Evolutionary conservation across 2,329 filamentous ascomycete genomes (phyloP).

Genomic region (Geosmithia morbida): DNA sequence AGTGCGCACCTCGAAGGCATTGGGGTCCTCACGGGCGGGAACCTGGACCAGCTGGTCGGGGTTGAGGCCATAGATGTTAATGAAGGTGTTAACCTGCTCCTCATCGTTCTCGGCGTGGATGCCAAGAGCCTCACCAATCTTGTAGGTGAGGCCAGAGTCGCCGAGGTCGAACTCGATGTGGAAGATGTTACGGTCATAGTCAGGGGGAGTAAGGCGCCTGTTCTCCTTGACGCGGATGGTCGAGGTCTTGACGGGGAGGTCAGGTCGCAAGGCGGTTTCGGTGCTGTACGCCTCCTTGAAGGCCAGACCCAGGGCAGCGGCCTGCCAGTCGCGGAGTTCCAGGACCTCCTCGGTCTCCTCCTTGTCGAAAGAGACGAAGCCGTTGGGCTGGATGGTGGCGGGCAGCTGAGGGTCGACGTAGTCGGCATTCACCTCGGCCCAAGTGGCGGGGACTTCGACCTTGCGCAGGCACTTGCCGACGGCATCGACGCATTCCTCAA

Average conservation of each 20-base stretch:
- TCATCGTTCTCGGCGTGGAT: conserved; percentile 92
- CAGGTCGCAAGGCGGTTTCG: conserved; percentile 60
- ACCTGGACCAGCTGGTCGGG: conserved; percentile 80
- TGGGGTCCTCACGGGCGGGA: conserved; percentile 64
- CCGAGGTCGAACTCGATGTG: conserved; percentile 98
- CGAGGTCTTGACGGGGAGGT: conserved; percentile 72
- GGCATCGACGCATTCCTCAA: conserved; percentile 47
- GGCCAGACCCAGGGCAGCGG: conserved; percentile 69
- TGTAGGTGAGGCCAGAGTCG: conserved; percentile 80
- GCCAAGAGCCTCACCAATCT: conserved; percentile 92
- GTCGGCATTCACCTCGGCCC: conserved; percentile 53
- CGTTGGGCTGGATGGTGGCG: conserved; percentile 57
- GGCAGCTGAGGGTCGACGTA: conserved; percentile 37
- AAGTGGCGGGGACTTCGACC: conserved; percentile 64
- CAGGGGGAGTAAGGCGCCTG: conserved; percentile 72
- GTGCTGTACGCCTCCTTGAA: conserved; percentile 94
- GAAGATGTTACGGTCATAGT: conserved; percentile 98
- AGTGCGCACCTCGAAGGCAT: conserved; percentile 71
- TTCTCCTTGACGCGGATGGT: conserved; percentile 91
- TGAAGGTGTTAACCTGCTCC: conserved; percentile 67
- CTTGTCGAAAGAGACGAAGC: conserved; percentile 72
- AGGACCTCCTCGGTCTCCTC: conserved; percentile 53
- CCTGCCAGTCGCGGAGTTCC: conserved; percentile 61
- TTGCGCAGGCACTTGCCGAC: conserved; percentile 57
- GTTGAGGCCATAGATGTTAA: conserved; percentile 77